Percentiles rank a stretch among this genome's conserved stretches.
These are phyloP conservation scores for Chrysoporthe deuterocubensis DNA, from an alignment of 2,329 filamentous ascomycete species.

Conservation along the genomic window DNA sequence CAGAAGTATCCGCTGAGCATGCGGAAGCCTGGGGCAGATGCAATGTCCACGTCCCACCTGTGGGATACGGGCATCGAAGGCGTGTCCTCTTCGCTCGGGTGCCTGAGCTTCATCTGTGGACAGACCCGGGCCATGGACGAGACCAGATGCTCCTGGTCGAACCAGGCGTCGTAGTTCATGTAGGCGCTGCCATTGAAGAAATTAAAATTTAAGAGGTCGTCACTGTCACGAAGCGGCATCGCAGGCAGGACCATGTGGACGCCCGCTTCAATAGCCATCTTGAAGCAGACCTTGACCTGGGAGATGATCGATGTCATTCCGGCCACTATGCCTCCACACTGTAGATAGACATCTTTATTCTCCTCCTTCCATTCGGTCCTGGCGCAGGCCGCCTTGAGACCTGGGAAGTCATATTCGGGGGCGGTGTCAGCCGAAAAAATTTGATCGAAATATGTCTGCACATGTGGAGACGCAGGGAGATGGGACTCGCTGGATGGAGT, in stretches of 20 bases:
- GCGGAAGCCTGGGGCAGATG: conserved; percentile 11
- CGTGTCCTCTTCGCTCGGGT: conserved; percentile 26
- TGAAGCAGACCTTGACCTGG: conserved; percentile 38
- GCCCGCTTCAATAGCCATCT: conserved; percentile 38
- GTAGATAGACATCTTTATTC: conserved; percentile 32
- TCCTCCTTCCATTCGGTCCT: conserved; percentile 28
- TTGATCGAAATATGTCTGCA: conserved; percentile 38
- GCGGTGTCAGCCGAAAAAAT: conserved; percentile 35
- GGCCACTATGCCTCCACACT: conserved; percentile 36
- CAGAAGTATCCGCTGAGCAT: conserved; percentile 25
- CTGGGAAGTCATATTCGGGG: conserved; percentile 32
- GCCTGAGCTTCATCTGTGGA: conserved; percentile 37
- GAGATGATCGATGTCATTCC: conserved; percentile 38
- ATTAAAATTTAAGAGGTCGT: conserved; percentile 36
- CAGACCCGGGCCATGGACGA: conserved; percentile 31
- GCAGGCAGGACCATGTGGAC: conserved; percentile 34
- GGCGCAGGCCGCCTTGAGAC: conserved; percentile 29
- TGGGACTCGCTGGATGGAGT: neutral
- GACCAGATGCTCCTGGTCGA: conserved; percentile 35
- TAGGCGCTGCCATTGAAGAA: conserved; percentile 34
- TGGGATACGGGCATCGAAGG: conserved; percentile 11
- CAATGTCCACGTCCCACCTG: conserved; percentile 22
- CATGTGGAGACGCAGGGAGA: conserved; percentile 20
- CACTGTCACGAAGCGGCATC: conserved; percentile 36
- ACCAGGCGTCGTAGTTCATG: conserved; percentile 37